These are phyloP conservation scores for Lignosus rhinocerotis DNA, from an alignment of 1,284 basidiomycete species.

Conservation along the genomic window DNA sequence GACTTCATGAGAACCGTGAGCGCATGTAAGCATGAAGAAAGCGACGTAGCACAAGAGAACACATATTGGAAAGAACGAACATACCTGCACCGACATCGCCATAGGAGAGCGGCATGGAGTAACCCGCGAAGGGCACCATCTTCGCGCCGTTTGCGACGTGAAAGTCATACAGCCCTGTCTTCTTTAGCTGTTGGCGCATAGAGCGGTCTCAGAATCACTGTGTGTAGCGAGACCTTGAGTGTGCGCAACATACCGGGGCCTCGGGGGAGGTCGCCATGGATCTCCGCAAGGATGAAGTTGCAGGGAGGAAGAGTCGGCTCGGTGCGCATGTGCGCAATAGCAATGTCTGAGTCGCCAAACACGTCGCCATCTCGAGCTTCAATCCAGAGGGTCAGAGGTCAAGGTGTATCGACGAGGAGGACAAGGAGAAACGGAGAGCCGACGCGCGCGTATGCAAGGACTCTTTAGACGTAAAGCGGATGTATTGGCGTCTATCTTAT, in stretches of 20 bases:
- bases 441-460: too few relatives aligned
- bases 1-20: slow-evolving; percentile 47
- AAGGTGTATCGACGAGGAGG: not conserved
- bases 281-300: not conserved
- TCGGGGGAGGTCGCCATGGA: slow-evolving; percentile 10
- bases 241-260: not conserved
- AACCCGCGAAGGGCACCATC: slow-evolving; percentile 97
- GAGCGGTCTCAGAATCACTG: not conserved
- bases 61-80: slow-evolving; percentile 16
- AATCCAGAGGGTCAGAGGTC: not conserved
- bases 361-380: not conserved
- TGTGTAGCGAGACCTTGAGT: too few relatives aligned
- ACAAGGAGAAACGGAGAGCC: slow-evolving; percentile 1
- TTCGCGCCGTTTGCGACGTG: slow-evolving; percentile 86
- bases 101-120: slow-evolving; percentile 92
- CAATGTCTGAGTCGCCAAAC: not conserved
- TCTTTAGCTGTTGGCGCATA: slow-evolving; percentile 39
- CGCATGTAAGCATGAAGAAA: not conserved
- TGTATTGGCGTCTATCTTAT: slow-evolving; percentile 9
- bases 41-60: slow-evolving; percentile 1
- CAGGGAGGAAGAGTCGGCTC: not conserved
- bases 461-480: not conserved
- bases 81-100: slow-evolving; percentile 80
- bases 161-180: slow-evolving; percentile 90
- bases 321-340: slow-evolving; percentile 3